These are phyloP conservation scores for Trichoderma sp. DNA, from an alignment of 2,329 filamentous ascomycete species.

Conservation along the genomic window DNA sequence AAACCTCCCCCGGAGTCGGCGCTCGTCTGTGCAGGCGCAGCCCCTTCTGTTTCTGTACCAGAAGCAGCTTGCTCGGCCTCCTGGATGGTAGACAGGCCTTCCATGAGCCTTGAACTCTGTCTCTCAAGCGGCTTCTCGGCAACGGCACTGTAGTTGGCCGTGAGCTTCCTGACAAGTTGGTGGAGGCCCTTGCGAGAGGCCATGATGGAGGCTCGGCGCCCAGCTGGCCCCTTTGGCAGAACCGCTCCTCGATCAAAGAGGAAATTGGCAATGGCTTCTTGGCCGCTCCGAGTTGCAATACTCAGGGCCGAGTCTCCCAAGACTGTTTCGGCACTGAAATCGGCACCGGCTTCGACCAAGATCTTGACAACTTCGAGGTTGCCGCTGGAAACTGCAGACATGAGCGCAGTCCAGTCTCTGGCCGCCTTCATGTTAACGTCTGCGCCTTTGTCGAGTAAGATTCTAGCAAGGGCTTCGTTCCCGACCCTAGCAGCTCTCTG, in stretches of 20 bases:
- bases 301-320: slow-evolving; percentile 18
- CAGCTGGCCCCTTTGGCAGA: background rate
- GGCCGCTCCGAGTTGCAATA: slow-evolving; percentile 17
- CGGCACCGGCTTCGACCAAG: background rate
- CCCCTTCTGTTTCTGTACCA: background rate
- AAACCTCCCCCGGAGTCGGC: background rate
- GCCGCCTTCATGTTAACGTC: slow-evolving; percentile 13
- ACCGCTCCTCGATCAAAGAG: slow-evolving; percentile 7
- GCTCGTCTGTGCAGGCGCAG: background rate
- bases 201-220: background rate
- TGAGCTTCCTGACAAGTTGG: slow-evolving; percentile 7
- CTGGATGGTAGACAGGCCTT: background rate
- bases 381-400: slow-evolving; percentile 19
- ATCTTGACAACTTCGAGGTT: slow-evolving; percentile 1
- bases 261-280: slow-evolving; percentile 17
- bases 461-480: background rate
- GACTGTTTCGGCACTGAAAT: slow-evolving; percentile 1
- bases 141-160: slow-evolving; percentile 1
- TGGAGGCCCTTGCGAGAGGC: slow-evolving; percentile 6
- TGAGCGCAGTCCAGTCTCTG: slow-evolving; percentile 16
- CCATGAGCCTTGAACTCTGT: slow-evolving; percentile 1
- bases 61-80: background rate
- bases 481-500: slow-evolving; percentile 15
- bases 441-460: background rate
- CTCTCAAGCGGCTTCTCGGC: background rate